Conservation (phyloP, 2,329 filamentous ascomycete genomes). For the Colletotrichum agaves region DNA sequence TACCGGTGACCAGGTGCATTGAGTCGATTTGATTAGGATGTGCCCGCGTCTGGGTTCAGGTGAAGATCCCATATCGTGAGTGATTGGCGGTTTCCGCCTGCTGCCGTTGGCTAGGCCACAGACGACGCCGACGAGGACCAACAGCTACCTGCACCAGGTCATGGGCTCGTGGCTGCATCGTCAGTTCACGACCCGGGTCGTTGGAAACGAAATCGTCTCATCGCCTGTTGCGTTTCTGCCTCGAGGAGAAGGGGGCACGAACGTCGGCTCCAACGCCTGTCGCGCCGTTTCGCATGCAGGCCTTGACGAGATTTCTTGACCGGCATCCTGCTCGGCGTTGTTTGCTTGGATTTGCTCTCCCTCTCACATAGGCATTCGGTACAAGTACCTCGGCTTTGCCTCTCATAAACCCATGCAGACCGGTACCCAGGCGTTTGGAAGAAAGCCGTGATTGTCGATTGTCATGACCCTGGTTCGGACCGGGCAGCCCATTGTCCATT, state of each 20-base stretch:
- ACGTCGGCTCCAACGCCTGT: not conserved
- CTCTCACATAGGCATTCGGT: too few relatives aligned
- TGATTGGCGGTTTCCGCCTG: not conserved
- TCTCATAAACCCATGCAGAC: slow-evolving; percentile 25
- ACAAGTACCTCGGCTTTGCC: too few relatives aligned
- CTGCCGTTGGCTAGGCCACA: slow-evolving; percentile 10
- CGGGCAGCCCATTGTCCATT: not conserved
- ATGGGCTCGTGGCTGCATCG: slow-evolving; percentile 6
- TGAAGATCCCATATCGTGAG: slow-evolving; percentile 13
- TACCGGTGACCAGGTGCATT: slow-evolving; percentile 30
- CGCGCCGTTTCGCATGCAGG: slow-evolving; percentile 19
- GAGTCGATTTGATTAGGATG: slow-evolving; percentile 24
- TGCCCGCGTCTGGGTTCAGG: slow-evolving; percentile 10
- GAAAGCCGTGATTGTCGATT: slow-evolving; percentile 12
- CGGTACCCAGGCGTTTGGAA: slow-evolving; percentile 27
- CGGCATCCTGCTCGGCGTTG: not conserved
- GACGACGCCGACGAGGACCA: slow-evolving; percentile 4
- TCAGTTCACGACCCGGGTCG: slow-evolving; percentile 18
- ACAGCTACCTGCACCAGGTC: slow-evolving; percentile 18
- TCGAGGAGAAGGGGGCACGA: not conserved
- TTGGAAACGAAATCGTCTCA: slow-evolving; percentile 16
- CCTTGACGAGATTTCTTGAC: not conserved
- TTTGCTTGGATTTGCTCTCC: too few relatives aligned
- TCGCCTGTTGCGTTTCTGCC: not conserved
- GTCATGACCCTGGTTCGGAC: slow-evolving; percentile 11